Evolutionary conservation across 441 rosid species (phyloP), one percentile per base, ranked within the genome.

Genomic region (Metrosideros polymorpha): DNA sequence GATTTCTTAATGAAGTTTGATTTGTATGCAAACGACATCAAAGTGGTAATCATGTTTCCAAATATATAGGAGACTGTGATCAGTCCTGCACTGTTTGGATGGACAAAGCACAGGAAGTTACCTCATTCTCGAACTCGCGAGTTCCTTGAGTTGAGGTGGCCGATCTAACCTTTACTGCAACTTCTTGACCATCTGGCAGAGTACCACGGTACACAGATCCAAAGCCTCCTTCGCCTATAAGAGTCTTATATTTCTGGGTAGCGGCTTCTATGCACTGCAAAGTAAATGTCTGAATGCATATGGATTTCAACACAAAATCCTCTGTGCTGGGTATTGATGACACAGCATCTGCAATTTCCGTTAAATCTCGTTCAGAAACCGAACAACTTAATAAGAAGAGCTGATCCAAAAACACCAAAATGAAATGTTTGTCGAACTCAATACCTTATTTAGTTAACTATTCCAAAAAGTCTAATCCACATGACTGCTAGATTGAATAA

Each of bases 81-180:
- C 49, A 71, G 47, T 71, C 47, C 84, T n/a, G 27, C 84, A 18
- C 25, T 32, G 43, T 29, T 51, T 51, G 84, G 57, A 51, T 29
- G 57, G n/a, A 51, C 13, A 32, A 50, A 54, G 55, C 54, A 29
- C 27, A 0, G 55, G 32, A 39, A 71, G 12, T 42, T 90, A 95
- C 98, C 98, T 95, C 98, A 87, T 93, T 95, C 86, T 95, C 94
- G 18, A 95, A 95, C 87, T 95, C 98, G 54, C 94, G 91, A 84
- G 92, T 94, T 88, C 98, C 96, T 86, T 95, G 98, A 45, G 95
- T 93, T 32, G 98, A 95, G 76, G 94, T 95, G 53, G 96, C 91
- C 66, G 98, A 95, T 18, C 95, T 91, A 83, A 95, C 98, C 95
- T 95, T 95, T 52, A 93, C 98, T 85, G 96, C 96, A 87, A 94